These are phyloP conservation scores for Hirschfeldia incana DNA, from an alignment of 345 rosid genomes.

Conservation along the genomic window DNA sequence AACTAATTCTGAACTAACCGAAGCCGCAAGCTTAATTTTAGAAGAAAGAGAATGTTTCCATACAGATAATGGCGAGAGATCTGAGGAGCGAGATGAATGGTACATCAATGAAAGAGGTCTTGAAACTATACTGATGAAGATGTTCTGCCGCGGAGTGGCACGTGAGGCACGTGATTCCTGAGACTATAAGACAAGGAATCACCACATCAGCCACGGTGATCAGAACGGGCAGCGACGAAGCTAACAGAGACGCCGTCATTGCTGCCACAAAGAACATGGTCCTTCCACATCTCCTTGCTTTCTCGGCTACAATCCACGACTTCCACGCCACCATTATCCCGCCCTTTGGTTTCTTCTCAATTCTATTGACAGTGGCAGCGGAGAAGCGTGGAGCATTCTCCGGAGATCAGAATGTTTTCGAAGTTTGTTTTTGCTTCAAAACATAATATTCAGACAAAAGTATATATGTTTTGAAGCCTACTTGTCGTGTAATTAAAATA, in stretches of 20 bases:
- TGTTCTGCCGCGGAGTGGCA: slow-evolving; percentile 63
- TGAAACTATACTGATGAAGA: slow-evolving; percentile 63
- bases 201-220: slow-evolving; percentile 72
- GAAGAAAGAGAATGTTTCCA: slow-evolving; percentile 9
- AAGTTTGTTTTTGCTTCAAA: neutral
- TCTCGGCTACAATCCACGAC: slow-evolving; percentile 63
- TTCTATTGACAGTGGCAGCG: neutral
- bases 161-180: slow-evolving; percentile 72
- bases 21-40: neutral
- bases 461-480: neutral
- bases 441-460: slow-evolving; percentile 24
- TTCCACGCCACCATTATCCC: slow-evolving; percentile 44
- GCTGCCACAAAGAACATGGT: slow-evolving; percentile 84
- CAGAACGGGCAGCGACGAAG: slow-evolving; percentile 79
- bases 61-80: slow-evolving; percentile 74
- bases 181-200: slow-evolving; percentile 58
- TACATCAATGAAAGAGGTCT: slow-evolving; percentile 74
- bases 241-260: slow-evolving; percentile 81
- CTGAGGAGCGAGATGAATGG: slow-evolving; percentile 76
- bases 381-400: slow-evolving; percentile 11
- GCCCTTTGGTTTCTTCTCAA: neutral
- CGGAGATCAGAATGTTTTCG: neutral
- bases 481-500: neutral
- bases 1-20: neutral
- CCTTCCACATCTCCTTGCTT: slow-evolving; percentile 59